Conservation (phyloP, 1,284 basidiomycete species). For the Cystobasidium pallidum region DNA sequence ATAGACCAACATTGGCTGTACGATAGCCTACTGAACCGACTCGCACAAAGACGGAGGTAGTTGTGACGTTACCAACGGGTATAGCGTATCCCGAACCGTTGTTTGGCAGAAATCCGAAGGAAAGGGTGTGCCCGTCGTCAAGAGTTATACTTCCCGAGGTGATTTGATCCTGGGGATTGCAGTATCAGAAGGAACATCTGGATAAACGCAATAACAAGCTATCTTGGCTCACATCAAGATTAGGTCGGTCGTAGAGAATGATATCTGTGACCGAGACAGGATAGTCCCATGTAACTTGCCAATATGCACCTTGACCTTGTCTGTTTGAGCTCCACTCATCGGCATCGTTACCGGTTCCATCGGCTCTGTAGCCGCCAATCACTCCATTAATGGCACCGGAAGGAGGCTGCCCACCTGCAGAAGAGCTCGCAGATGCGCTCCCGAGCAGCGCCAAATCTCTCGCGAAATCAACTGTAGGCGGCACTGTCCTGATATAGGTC, state of each 20-base stretch:
- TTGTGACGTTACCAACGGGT: constrained; percentile 30
- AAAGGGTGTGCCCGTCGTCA: constrained; percentile 41
- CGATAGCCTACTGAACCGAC: constrained; percentile 25
- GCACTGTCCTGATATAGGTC: background rate
- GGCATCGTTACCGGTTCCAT: constrained; percentile 47
- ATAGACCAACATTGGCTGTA: constrained; percentile 8
- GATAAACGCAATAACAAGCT: background rate
- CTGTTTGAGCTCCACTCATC: constrained; percentile 46
- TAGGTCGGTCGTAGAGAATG: constrained; percentile 48
- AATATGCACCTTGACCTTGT: constrained; percentile 15
- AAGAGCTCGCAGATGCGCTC: constrained; percentile 42
- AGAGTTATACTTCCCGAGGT: constrained; percentile 39
- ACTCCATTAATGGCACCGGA: constrained; percentile 47
- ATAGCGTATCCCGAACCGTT: constrained; percentile 46
- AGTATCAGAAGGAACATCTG: no score
- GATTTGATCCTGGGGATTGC: constrained; percentile 21
- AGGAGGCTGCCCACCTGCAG: constrained; percentile 26
- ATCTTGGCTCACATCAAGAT: background rate
- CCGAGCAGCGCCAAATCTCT: constrained; percentile 47
- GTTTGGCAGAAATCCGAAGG: constrained; percentile 48
- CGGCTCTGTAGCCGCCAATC: constrained; percentile 46
- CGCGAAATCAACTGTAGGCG: constrained; percentile 3
- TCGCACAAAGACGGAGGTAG: constrained; percentile 12
- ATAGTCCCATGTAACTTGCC: constrained; percentile 19
- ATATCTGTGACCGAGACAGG: constrained; percentile 25